phyloP scores from a whole-genome alignment of 192 early-diverging fungal genomes.

The Paraglomus brasilianum region DNA sequence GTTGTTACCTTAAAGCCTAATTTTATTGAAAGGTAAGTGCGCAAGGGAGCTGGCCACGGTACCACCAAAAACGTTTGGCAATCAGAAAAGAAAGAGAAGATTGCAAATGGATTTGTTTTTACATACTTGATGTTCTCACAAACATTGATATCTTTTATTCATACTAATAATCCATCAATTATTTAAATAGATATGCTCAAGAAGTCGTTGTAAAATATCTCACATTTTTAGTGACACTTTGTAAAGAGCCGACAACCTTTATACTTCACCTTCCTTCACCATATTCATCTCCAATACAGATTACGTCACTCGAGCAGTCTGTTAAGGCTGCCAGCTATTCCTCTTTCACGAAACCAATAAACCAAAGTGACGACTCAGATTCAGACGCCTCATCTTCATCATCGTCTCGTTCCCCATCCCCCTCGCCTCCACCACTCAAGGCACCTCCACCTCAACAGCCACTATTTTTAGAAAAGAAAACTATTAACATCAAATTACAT shows the following conservation, averaged over 20 bases:
- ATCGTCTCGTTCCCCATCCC: not conserved
- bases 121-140: not conserved
- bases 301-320: not conserved
- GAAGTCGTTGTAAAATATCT: conserved; percentile 22
- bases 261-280: conserved; percentile 27
- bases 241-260: not conserved
- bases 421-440: too few species aligned
- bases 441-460: not conserved
- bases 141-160: too few species aligned
- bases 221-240: not conserved
- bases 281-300: not conserved
- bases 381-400: not conserved
- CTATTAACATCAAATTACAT: conserved; percentile 14
- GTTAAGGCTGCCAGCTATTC: too few species aligned
- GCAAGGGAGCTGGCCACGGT: not conserved
- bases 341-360: too few species aligned
- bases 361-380: too few species aligned
- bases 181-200: conserved; percentile 22
- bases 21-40: conserved; percentile 21
- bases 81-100: not conserved
- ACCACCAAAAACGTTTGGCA: not conserved
- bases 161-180: too few species aligned
- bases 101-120: not conserved
- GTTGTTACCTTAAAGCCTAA: conserved; percentile 29
- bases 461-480: not conserved